Percentiles rank a stretch among this genome's conserved stretches.
phyloP scores from a whole-genome alignment of 2,329 filamentous ascomycete genomes.

The Pseudovirgaria hyperparasitica region DNA sequence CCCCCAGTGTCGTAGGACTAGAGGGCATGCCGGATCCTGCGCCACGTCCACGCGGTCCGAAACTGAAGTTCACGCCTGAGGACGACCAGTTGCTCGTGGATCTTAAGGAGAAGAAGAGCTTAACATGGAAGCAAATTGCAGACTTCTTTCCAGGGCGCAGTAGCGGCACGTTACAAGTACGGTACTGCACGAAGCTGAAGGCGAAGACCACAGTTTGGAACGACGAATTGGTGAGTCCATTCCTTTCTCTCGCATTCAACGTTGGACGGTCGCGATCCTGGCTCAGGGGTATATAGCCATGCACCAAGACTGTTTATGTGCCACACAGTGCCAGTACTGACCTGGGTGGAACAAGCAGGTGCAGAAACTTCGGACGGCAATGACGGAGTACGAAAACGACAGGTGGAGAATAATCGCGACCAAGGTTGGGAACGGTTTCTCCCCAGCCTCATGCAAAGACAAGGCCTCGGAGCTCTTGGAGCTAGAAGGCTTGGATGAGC shows the following conservation, averaged over 20 bases:
- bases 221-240: slow-evolving; percentile 66
- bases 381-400: slow-evolving; percentile 80
- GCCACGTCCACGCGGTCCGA: slow-evolving; percentile 68
- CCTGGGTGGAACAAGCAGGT: slow-evolving; percentile 41
- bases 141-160: slow-evolving; percentile 90
- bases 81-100: slow-evolving; percentile 82
- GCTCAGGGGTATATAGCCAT: slow-evolving; percentile 15
- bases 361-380: slow-evolving; percentile 60
- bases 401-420: slow-evolving; percentile 86
- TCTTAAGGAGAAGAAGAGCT: slow-evolving; percentile 84
- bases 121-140: slow-evolving; percentile 96
- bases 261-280: slow-evolving; percentile 24
- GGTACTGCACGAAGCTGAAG: slow-evolving; percentile 91
- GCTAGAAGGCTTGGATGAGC: too few relatives aligned
- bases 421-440: slow-evolving; percentile 84
- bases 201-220: slow-evolving; percentile 91
- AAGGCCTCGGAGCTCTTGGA: slow-evolving; percentile 58
- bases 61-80: slow-evolving; percentile 86
- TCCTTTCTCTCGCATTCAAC: slow-evolving; percentile 4
- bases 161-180: slow-evolving; percentile 81
- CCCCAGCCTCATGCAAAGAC: slow-evolving; percentile 74
- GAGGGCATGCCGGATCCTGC: slow-evolving; percentile 79
- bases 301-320: slow-evolving; percentile 7
- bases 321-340: slow-evolving; percentile 12
- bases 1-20: slow-evolving; percentile 76